phyloP scores from a whole-genome alignment of 371 early-diverging fungal species.

The Mucor plumbeus region DNA sequence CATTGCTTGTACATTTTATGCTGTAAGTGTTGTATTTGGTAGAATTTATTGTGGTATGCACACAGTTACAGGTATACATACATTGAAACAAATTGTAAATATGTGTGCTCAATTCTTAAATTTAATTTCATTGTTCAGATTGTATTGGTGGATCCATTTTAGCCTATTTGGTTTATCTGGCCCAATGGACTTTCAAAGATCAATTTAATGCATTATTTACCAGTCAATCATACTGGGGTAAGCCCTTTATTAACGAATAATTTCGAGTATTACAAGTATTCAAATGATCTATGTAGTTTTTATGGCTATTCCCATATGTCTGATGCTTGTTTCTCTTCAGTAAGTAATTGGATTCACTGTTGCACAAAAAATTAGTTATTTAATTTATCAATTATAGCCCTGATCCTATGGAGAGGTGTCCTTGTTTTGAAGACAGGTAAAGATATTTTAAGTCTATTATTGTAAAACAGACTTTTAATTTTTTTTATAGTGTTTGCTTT shows the following conservation, averaged over 20 bases:
- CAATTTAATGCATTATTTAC: conserved; percentile 59
- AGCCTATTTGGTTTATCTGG: conserved; percentile 60
- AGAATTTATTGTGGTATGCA: conserved; percentile 84
- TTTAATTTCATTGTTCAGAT: conserved; percentile 40
- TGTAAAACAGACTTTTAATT: not conserved
- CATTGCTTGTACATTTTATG: conserved; percentile 58
- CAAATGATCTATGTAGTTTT: conserved; percentile 29
- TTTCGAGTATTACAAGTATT: not conserved
- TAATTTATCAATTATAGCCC: conserved; percentile 44
- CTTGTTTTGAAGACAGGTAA: conserved; percentile 79
- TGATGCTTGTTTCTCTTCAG: conserved; percentile 63
- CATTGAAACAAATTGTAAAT: not conserved
- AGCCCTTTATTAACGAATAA: not conserved
- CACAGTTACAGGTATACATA: conserved; percentile 56
- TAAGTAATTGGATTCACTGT: conserved; percentile 26
- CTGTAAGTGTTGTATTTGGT: conserved; percentile 69
- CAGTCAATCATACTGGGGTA: conserved; percentile 59
- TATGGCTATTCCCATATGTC: conserved; percentile 43
- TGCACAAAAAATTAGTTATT: not conserved
- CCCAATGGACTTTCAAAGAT: conserved; percentile 62
- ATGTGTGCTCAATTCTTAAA: not conserved
- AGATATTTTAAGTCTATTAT: not conserved
- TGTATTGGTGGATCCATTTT: conserved; percentile 71
- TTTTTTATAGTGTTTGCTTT: conserved; percentile 64
- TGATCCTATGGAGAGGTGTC: conserved; percentile 78